A percentile compares a stretch with the other conserved stretches of the same genome.
phyloP scores from a whole-genome alignment of 2,329 filamentous ascomycete species.

The Byssothecium circinans region DNA sequence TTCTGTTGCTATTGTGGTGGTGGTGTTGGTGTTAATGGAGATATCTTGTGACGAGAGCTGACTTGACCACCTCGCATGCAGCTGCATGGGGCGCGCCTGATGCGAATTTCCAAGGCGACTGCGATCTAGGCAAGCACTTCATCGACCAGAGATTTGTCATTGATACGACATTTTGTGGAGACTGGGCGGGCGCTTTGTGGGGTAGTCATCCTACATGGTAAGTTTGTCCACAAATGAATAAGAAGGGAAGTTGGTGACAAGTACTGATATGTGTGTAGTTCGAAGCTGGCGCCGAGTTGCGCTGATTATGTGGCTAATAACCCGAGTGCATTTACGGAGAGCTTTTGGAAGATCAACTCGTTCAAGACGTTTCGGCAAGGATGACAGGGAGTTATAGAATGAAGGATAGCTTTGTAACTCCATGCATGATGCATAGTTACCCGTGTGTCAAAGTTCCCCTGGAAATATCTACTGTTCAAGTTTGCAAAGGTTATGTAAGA shows the following conservation, averaged over 20 bases:
- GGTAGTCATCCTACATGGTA: slow-evolving; percentile 5
- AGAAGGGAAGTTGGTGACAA: not conserved
- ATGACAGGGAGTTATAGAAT: too few relatives aligned
- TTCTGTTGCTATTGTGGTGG: too few relatives aligned
- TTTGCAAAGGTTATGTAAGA: too few relatives aligned
- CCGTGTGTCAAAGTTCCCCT: too few relatives aligned
- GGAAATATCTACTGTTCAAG: too few relatives aligned
- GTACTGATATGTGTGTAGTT: slow-evolving; percentile 51
- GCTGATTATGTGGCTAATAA: slow-evolving; percentile 22
- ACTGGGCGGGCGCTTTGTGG: slow-evolving; percentile 25
- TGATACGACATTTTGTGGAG: slow-evolving; percentile 73
- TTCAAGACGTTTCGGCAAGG: slow-evolving; percentile 35
- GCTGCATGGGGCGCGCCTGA: slow-evolving; percentile 59
- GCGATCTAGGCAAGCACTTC: slow-evolving; percentile 56
- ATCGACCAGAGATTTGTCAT: slow-evolving; percentile 71
- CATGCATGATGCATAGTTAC: too few relatives aligned
- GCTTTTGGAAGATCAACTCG: slow-evolving; percentile 48
- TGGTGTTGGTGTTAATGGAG: too few relatives aligned
- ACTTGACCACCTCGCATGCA: too few relatives aligned
- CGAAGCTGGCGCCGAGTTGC: slow-evolving; percentile 11
- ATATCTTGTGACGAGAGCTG: too few relatives aligned
- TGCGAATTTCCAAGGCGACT: slow-evolving; percentile 61
- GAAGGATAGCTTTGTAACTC: too few relatives aligned
- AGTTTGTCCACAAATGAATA: slow-evolving; percentile 3
- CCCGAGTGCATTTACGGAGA: slow-evolving; percentile 20